phyloP scores from a whole-genome alignment of 768 basidiomycete species.

The Agaricus sinodeliciosus region DNA sequence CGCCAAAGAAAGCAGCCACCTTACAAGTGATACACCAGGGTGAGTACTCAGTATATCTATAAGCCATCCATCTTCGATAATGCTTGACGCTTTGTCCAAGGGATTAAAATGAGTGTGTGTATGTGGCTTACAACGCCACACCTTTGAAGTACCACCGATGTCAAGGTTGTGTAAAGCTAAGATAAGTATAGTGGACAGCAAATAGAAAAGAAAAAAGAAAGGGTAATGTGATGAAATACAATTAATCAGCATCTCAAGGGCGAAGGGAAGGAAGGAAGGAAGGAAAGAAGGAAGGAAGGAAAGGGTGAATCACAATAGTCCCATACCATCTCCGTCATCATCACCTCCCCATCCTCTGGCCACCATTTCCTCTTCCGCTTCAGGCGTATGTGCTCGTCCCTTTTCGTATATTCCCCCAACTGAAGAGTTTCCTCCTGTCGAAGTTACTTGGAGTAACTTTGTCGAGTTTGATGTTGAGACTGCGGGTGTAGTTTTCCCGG shows the following conservation, averaged over 20 bases:
- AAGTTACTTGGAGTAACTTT: conserved; percentile 6
- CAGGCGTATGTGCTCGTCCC: conserved; percentile 27
- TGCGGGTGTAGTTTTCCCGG: conserved; percentile 23
- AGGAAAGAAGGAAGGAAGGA: background rate
- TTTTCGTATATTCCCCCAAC: conserved; percentile 14
- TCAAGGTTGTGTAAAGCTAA: background rate
- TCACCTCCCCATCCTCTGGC: conserved; percentile 72
- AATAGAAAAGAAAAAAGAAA: background rate
- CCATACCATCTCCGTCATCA: conserved; percentile 71
- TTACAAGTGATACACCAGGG: too few relatives aligned
- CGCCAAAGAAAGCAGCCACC: too few relatives aligned
- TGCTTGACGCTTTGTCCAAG: too few relatives aligned
- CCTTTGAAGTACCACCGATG: background rate
- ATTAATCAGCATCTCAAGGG: background rate
- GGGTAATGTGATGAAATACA: background rate
- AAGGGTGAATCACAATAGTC: conserved; percentile 40
- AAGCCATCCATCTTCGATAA: background rate
- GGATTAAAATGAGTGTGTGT: too few relatives aligned
- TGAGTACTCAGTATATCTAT: too few relatives aligned
- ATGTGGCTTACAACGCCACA: background rate
- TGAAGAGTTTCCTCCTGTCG: conserved; percentile 11
- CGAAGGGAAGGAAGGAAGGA: background rate
- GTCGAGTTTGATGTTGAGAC: conserved; percentile 11
- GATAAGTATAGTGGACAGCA: background rate
- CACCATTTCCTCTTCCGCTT: conserved; percentile 52